phyloP scores from a whole-genome alignment of 345 rosid genomes.

The Atalantia buxifolia region DNA sequence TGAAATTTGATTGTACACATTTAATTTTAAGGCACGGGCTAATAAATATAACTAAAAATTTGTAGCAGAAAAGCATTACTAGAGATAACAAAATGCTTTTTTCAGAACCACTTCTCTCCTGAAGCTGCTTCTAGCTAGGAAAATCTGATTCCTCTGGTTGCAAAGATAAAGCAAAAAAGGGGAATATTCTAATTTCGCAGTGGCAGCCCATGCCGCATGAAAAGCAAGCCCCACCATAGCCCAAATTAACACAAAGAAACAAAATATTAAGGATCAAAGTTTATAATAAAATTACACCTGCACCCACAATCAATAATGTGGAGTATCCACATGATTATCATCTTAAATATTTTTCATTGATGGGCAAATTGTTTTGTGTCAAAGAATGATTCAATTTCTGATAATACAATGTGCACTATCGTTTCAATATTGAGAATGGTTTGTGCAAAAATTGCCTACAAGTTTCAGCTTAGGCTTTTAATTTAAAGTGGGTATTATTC shows the following conservation, averaged over 20 bases:
- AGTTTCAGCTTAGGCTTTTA: constrained; percentile 23
- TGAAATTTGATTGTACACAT: too few species aligned
- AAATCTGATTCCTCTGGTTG: constrained; percentile 26
- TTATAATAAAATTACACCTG: not conserved
- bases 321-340: too few species aligned
- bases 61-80: too few species aligned
- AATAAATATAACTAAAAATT: too few species aligned
- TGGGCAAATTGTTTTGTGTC: constrained; percentile 3
- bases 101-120: constrained; percentile 1
- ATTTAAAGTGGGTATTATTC: constrained; percentile 12
- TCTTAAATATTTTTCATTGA: not conserved
- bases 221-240: too few species aligned
- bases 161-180: not conserved
- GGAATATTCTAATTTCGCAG: constrained; percentile 22
- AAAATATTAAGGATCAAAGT: not conserved
- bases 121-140: constrained; percentile 7
- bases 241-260: too few species aligned
- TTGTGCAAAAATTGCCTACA: not conserved
- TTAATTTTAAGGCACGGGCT: too few species aligned
- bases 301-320: constrained; percentile 12
- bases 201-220: not conserved
- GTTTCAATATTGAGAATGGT: not conserved
- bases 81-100: not conserved
- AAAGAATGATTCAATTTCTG: not conserved
- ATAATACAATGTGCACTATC: not conserved